These are phyloP conservation scores for Amborella trichopoda DNA, from an alignment of 164 flowering plant genomes.

Conservation along the genomic window DNA sequence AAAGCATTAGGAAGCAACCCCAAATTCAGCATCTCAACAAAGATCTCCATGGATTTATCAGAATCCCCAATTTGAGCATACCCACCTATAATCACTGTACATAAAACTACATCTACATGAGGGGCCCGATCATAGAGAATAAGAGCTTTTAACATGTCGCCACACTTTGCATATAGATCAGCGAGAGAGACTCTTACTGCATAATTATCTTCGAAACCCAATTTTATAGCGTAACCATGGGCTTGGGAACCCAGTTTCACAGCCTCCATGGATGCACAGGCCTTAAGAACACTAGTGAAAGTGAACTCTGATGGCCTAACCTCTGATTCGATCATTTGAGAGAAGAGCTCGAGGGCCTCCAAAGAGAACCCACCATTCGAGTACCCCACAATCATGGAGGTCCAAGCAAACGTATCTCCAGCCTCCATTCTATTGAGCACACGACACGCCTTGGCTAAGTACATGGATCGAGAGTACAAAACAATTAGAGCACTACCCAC, in stretches of 20 bases:
- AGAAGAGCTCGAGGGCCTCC: conserved; percentile 6
- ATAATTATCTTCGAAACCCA: conserved; percentile 5
- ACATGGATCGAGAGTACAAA: conserved; percentile 5
- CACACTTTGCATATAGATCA: conserved; percentile 5
- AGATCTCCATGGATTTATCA: conserved; percentile 4
- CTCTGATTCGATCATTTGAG: conserved; percentile 6
- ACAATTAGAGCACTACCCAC: conserved; percentile 8
- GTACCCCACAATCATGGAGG: conserved; percentile 9
- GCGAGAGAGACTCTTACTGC: conserved; percentile 7
- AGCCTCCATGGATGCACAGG: conserved; percentile 8
- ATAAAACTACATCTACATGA: conserved; percentile 3
- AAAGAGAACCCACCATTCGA: conserved; percentile 1
- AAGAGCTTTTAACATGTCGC: conserved; percentile 5
- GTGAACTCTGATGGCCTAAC: conserved; percentile 7
- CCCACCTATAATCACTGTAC: conserved; percentile 12
- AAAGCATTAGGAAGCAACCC: conserved; percentile 8
- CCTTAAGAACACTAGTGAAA: conserved; percentile 13
- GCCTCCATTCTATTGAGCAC: conserved; percentile 6
- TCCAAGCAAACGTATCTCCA: conserved; percentile 9
- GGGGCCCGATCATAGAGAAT: conserved; percentile 5
- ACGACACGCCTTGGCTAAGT: conserved; percentile 3
- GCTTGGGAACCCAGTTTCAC: conserved; percentile 7
- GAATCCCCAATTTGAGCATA: conserved; percentile 5
- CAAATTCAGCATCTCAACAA: conserved; percentile 2
- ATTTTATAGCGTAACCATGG: conserved; percentile 9